Evolutionary conservation across 352 stramenopile genomes (phyloP).

Genomic region (Pilasporangium apinafurcum): DNA sequence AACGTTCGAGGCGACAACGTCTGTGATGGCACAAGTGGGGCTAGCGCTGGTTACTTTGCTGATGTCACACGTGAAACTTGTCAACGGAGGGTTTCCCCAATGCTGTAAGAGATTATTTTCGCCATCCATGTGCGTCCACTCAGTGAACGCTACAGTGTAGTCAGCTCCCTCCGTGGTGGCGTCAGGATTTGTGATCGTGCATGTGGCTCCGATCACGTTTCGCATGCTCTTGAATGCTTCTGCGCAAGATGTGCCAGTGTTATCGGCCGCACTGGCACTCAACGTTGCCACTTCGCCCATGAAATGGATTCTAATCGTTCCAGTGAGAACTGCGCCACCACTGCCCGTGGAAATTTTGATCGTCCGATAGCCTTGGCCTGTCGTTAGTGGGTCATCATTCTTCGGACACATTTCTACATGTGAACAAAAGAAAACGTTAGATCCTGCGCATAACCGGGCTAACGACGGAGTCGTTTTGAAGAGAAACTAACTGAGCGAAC

Average conservation of each 20-base stretch:
- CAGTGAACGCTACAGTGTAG: conserved; percentile 65
- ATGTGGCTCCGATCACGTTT: conserved; percentile 33
- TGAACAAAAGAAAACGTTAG: not conserved
- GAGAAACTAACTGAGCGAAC: conserved; percentile 52
- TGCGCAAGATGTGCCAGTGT: conserved; percentile 24
- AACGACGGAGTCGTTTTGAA: not conserved
- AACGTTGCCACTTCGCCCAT: conserved; percentile 38
- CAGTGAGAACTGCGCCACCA: conserved; percentile 15
- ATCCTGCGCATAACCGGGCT: not conserved
- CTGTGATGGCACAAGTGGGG: conserved; percentile 60
- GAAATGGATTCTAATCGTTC: conserved; percentile 38
- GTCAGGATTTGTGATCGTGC: conserved; percentile 23
- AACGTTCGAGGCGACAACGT: conserved; percentile 40
- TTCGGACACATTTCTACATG: conserved; percentile 74
- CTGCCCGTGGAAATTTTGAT: conserved; percentile 51
- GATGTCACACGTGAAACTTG: conserved; percentile 74
- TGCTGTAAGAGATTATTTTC: conserved; percentile 86
- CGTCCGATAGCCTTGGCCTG: conserved; percentile 45
- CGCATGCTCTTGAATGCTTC: conserved; percentile 32
- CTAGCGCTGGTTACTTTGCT: conserved; percentile 35
- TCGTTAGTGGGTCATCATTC: conserved; percentile 82
- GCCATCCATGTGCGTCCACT: conserved; percentile 43
- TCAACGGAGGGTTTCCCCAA: conserved; percentile 62
- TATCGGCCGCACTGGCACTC: conserved; percentile 20
- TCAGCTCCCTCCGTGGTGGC: conserved; percentile 29